Conservation (phyloP, 1,139 yeast species). For the Candida sojae region DNA sequence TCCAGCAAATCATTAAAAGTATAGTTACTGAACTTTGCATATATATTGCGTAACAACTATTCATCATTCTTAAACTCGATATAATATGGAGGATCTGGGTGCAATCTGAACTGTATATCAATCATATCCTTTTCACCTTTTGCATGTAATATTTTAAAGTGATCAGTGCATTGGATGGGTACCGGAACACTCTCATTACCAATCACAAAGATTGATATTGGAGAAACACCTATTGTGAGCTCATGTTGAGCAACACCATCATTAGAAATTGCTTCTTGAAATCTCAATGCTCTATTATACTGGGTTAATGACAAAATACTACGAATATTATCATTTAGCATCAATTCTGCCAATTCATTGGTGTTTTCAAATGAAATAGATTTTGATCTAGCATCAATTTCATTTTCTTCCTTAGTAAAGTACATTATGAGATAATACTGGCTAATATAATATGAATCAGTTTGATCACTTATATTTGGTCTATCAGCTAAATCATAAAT, state of each 20-base stretch:
- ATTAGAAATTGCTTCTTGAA: not conserved
- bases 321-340: not conserved
- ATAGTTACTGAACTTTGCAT: not conserved
- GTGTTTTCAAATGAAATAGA: conserved; percentile 1
- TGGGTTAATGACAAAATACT: not conserved
- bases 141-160: not conserved
- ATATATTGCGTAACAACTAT: not conserved
- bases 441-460: not conserved
- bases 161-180: not conserved
- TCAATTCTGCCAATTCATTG: not conserved
- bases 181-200: not conserved
- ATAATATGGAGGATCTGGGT: conserved; percentile 1
- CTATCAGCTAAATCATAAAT: not conserved
- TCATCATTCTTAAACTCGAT: not conserved
- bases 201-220: not conserved
- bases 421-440: not conserved
- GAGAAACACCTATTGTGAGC: not conserved
- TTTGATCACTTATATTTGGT: not conserved
- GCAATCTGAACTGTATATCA: not conserved
- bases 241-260: not conserved
- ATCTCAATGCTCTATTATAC: not conserved
- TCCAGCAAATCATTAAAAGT: not conserved
- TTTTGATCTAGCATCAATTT: not conserved
- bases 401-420: not conserved
- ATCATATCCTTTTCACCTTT: not conserved